phyloP scores from a whole-genome alignment of 495 filamentous ascomycete species.

The Penicillium maclennaniae region DNA sequence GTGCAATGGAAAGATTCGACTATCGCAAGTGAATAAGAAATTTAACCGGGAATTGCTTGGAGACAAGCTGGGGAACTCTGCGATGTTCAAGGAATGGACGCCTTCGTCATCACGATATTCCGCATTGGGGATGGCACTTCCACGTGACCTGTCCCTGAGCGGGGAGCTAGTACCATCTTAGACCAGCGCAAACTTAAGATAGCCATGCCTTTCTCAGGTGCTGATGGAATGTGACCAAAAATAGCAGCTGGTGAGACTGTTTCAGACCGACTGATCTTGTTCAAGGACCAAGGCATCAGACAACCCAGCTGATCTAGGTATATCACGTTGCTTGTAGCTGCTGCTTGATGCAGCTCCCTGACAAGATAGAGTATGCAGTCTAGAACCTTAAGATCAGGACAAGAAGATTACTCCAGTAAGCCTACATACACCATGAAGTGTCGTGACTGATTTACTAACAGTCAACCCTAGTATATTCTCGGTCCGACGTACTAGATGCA shows the following conservation, averaged over 20 bases:
- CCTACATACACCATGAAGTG: no score
- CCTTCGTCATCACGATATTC: slow-evolving; percentile 19
- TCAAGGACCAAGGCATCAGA: neutral
- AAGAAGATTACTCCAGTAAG: no score
- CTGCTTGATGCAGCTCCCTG: neutral
- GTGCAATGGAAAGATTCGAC: slow-evolving; percentile 1
- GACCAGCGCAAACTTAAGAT: slow-evolving; percentile 3
- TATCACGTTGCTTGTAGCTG: neutral
- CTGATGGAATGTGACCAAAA: slow-evolving; percentile 12
- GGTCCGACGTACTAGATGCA: neutral
- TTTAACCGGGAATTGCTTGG: neutral
- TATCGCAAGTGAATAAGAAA: neutral
- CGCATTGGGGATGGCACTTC: slow-evolving; percentile 6
- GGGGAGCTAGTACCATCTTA: slow-evolving; percentile 1
- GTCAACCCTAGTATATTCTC: neutral
- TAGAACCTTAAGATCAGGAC: neutral
- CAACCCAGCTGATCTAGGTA: neutral
- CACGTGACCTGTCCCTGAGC: slow-evolving; percentile 12
- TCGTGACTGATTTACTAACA: no score
- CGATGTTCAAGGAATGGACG: slow-evolving; percentile 14
- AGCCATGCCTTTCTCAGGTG: slow-evolving; percentile 9
- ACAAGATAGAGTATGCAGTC: neutral
- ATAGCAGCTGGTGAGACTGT: neutral
- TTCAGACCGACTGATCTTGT: neutral
- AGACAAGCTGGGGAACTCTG: slow-evolving; percentile 6